Percentiles rank a stretch among this genome's conserved stretches.
Evolutionary conservation across 169 alveolate genomes (phyloP).

Genomic region (Plasmodium berghei): DNA sequence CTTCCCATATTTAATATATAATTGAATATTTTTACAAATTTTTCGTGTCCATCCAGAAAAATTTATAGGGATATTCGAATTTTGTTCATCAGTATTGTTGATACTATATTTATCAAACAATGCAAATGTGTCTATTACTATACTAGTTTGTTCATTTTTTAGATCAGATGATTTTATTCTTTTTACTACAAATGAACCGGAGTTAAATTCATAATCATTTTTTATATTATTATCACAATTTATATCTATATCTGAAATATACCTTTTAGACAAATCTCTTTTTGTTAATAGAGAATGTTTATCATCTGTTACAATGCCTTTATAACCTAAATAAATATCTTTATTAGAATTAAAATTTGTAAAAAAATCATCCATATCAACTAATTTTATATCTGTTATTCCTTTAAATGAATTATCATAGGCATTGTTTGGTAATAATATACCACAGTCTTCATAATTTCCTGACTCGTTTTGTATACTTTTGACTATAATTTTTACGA

Average conservation of each 20-base stretch:
- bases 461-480: conserved; percentile 22
- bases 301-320: conserved; percentile 75
- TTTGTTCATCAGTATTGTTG: background rate
- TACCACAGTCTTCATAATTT: conserved; percentile 40
- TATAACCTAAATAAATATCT: conserved; percentile 55
- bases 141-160: conserved; percentile 2
- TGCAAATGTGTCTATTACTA: conserved; percentile 62
- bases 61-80: conserved; percentile 6
- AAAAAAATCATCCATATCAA: conserved; percentile 74
- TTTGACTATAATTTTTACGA: conserved; percentile 33
- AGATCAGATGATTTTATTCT: conserved; percentile 44
- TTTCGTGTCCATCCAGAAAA: conserved; percentile 67
- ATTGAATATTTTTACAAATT: conserved; percentile 65
- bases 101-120: conserved; percentile 46
- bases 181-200: conserved; percentile 60
- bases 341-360: conserved; percentile 36
- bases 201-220: conserved; percentile 54
- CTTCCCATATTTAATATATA: conserved; percentile 48
- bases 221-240: conserved; percentile 44
- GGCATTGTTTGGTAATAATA: conserved; percentile 31
- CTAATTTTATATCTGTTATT: conserved; percentile 68
- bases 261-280: conserved; percentile 55
- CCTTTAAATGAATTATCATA: conserved; percentile 50
- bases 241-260: conserved; percentile 65
- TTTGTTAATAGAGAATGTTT: conserved; percentile 51